Evolutionary conservation across 164 flowering plant species (phyloP).

Genomic region (Nelumbo lutea): DNA sequence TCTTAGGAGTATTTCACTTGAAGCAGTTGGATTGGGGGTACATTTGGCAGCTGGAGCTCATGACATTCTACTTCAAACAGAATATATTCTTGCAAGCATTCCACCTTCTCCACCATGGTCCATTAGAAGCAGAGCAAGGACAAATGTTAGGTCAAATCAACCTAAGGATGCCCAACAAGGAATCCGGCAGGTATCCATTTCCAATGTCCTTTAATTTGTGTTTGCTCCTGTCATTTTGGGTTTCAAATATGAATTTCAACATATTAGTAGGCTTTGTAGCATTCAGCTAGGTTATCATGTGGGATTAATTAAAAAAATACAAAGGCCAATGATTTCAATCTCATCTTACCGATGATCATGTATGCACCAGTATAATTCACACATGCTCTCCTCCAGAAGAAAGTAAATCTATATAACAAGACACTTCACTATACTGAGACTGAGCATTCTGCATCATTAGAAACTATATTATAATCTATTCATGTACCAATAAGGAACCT

Average conservation of each 20-base stretch:
- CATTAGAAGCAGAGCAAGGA: conserved; percentile 28
- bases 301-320: no score
- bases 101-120: conserved; percentile 56
- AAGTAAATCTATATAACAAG: no score
- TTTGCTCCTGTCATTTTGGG: background rate
- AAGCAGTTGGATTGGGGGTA: conserved; percentile 92
- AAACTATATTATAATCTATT: no score
- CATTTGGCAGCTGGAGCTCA: conserved; percentile 97
- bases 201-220: background rate
- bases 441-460: no score
- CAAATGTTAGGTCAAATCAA: conserved; percentile 64
- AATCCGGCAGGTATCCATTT: conserved; percentile 53
- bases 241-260: background rate
- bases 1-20: conserved; percentile 90
- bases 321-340: no score
- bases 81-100: conserved; percentile 55
- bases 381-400: no score
- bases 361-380: no score
- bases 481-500: no score
- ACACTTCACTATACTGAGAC: no score
- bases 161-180: conserved; percentile 90
- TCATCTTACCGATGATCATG: no score
- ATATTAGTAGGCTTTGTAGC: background rate
- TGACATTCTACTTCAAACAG: conserved; percentile 83
- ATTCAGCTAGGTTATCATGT: no score